Percentiles rank a stretch among this genome's conserved stretches.
Evolutionary conservation across 257 asterid genomes (phyloP).

Genomic region (Ligustrum vulgare): DNA sequence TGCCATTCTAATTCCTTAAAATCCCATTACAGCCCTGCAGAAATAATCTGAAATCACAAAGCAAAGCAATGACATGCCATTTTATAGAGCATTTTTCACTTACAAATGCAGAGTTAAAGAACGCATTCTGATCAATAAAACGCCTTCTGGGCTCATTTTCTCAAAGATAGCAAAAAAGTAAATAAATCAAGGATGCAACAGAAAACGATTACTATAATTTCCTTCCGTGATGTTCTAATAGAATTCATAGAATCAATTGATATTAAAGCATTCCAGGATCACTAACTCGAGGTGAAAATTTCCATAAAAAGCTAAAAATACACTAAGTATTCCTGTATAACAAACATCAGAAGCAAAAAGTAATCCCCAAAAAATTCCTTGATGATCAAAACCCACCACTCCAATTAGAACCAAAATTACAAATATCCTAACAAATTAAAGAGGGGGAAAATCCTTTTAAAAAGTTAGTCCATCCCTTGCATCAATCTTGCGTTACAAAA

Average conservation of each 20-base stretch:
- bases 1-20: not conserved
- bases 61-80: not conserved
- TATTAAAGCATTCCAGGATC: not conserved
- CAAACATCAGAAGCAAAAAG: conserved; percentile 1
- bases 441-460: too few relatives aligned
- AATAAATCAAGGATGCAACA: not conserved
- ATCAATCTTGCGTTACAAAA: too few relatives aligned
- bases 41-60: not conserved
- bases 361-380: not conserved
- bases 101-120: not conserved
- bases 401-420: conserved; percentile 7
- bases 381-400: not conserved
- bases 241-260: not conserved
- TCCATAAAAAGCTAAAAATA: not conserved
- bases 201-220: conserved; percentile 10
- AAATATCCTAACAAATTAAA: conserved; percentile 19
- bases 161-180: not conserved
- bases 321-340: not conserved
- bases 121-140: not conserved
- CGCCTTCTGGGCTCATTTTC: conserved; percentile 1
- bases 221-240: conserved; percentile 11
- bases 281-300: not conserved
- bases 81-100: not conserved
- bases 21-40: not conserved
- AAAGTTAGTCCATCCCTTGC: too few relatives aligned